Evolutionary conservation across 495 filamentous ascomycete species (phyloP), one percentile per base, ranked within the genome.

Genomic region (Aspergillus hancockii): DNA sequence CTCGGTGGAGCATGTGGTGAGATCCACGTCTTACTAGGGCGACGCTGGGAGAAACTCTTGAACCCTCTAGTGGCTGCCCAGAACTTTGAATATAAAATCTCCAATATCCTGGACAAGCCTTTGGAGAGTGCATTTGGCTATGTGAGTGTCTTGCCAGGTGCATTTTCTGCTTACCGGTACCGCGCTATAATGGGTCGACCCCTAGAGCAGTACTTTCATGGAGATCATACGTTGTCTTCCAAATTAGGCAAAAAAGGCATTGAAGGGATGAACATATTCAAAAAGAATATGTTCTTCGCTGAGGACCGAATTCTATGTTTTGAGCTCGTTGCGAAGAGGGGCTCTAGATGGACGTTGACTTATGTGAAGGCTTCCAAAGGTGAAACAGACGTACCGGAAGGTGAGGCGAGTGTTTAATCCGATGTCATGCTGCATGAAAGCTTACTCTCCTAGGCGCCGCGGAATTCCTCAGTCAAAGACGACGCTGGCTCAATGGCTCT

Each of bases 261-360:
- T 69, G 94, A 98, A 71, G 93, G 93, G 63, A 98, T 98, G 94
- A 97, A 97, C 67, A 98, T 98, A 62, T 98, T 98, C 86, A 97
- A 98, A 80, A 98, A 98, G 84, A 98, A 98, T 83, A 97, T 98
- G 94, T 98, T 97, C 82, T 90, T 98, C 81, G 94, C 94, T 67
- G 94, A 98, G 76, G 94, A 98, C 85, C 92, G 94, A 81, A 98
- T 98, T 79, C 83, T 98, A 40, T 98, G 94, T 78, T 98, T 98
- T 81, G 94, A 98, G 71, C 80, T 98, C 70, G 94, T 97, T 52
- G 94, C 93, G 61, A 98, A 98, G 76, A 92, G 93, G 19, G 94
- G 94, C 54, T 93, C 91, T 63, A 97, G 97, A 73, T 98, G 94
- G 94, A 93, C 97, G 81, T 71, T 97, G 67, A 93, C 90, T 52